Base-by-base conservation (phyloP, 352 stramenopile species). In the Phytopythium montanum region DNA sequence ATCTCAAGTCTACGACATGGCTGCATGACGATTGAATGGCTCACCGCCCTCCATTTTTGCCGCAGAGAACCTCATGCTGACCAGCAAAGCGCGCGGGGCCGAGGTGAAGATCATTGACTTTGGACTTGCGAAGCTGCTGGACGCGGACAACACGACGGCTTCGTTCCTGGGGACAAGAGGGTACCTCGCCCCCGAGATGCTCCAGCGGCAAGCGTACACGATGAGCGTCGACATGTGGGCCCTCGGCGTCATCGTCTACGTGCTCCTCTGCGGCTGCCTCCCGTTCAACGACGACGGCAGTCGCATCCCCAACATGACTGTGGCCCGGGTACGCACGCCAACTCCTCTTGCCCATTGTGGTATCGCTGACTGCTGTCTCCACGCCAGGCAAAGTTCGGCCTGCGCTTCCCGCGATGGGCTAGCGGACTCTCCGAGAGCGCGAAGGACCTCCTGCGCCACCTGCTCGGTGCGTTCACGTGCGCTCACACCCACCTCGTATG, bases 51-150 rank as follows among this genome's bases (percentile, higher is more conserved):
- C 18, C 5, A 3, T 45, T 19, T 4, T 45, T 25, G 39, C 19
- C 18, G 5, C n/a, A 78, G 87, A 95, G 61, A 96, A 95, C 42
- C 46, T 96, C 31, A 90, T 96, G 75, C 65, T 96, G 42, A 94
- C 85, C 31, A 89, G 73, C 60, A 90, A 92, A 62, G 81, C 81
- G n/a, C 75, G 74, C 10, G 77, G 81, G 28, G 80, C 88, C 16
- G 72, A 88, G 38, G 81, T 99, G 13, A 99, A 99, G 75, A 98
- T 99, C 60, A 99, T 99, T 63, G 97, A 99, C 73, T 99, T 99
- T 85, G 97, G 97, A 3, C 74, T 99, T 8, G 93, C 90, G 2
- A 99, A 99, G 76, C 69, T 98, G 45, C 70, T 98, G 44, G 76
- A 93, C 23, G 79, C 87, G 26, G 73, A 95, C 36, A 79, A 86